Percentiles rank a stretch among this genome's conserved stretches.
These are phyloP conservation scores for Moringa oleifera DNA, from an alignment of 345 rosid species.

Conservation along the genomic window DNA sequence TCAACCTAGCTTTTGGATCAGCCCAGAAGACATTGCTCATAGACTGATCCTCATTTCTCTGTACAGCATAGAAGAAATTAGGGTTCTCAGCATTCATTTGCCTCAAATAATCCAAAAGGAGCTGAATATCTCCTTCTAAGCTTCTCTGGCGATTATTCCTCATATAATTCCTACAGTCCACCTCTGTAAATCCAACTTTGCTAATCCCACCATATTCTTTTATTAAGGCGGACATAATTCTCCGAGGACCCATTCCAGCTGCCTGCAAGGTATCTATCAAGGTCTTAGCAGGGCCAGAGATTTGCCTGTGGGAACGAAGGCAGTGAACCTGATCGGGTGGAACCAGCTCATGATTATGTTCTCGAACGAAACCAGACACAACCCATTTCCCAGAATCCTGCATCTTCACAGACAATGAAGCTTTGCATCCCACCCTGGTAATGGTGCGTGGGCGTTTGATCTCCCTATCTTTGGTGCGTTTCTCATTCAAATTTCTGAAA, in stretches of 20 bases:
- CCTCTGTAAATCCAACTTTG: slow-evolving; percentile 54
- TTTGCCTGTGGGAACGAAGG: slow-evolving; percentile 52
- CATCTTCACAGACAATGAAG: slow-evolving; percentile 51
- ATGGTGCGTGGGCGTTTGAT: slow-evolving; percentile 55
- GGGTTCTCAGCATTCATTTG: slow-evolving; percentile 41
- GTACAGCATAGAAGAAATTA: slow-evolving; percentile 32
- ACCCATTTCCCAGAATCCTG: slow-evolving; percentile 62
- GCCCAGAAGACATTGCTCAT: slow-evolving; percentile 45
- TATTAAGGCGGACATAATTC: slow-evolving; percentile 52
- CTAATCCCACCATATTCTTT: slow-evolving; percentile 60
- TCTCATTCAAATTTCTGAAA: slow-evolving; percentile 51
- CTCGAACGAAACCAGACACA: slow-evolving; percentile 46
- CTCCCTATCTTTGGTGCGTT: slow-evolving; percentile 56
- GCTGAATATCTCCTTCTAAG: slow-evolving; percentile 44
- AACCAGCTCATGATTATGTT: slow-evolving; percentile 53
- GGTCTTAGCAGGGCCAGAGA: slow-evolving; percentile 60
- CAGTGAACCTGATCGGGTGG: slow-evolving; percentile 60
- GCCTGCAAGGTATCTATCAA: slow-evolving; percentile 60
- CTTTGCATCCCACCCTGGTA: slow-evolving; percentile 58
- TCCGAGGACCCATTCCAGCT: slow-evolving; percentile 60
- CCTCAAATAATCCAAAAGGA: slow-evolving; percentile 47
- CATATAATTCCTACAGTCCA: slow-evolving; percentile 57
- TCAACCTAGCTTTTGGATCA: slow-evolving; percentile 33
- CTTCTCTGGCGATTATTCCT: slow-evolving; percentile 46
- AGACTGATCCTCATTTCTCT: slow-evolving; percentile 37